These are phyloP conservation scores for Nicotiana rustica DNA, from an alignment of 305 asterid genomes.

Conservation along the genomic window DNA sequence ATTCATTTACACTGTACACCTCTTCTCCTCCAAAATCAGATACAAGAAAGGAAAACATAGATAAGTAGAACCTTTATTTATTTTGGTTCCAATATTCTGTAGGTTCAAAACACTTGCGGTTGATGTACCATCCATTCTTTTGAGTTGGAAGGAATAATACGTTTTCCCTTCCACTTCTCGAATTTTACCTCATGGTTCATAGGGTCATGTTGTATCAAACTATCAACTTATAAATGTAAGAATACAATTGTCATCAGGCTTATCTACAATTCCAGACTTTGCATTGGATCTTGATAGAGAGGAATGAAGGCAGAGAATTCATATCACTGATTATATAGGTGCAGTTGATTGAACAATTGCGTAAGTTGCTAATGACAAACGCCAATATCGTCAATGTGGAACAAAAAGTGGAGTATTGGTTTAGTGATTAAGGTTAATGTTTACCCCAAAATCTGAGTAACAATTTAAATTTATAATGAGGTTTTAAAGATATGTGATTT, in stretches of 20 bases:
- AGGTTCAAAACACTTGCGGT: constrained; percentile 25
- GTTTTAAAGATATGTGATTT: no score
- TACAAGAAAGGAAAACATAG: neutral
- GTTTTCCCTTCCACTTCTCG: neutral
- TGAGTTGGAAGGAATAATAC: constrained; percentile 16
- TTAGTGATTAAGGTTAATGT: no score
- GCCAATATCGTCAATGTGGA: neutral
- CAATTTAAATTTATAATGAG: no score
- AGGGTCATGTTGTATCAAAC: neutral
- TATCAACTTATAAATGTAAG: neutral
- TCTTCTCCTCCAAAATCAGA: neutral
- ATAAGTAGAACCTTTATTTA: neutral
- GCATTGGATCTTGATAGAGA: neutral
- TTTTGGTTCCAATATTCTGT: neutral
- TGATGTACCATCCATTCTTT: constrained; percentile 29
- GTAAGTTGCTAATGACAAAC: neutral
- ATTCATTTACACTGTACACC: constrained; percentile 6
- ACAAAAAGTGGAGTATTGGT: no score
- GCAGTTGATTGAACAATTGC: neutral
- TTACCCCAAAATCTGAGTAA: no score
- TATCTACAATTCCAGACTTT: constrained; percentile 47
- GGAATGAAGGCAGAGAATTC: no score
- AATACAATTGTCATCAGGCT: neutral
- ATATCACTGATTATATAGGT: neutral
- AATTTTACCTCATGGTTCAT: neutral